Evolutionary conservation across 352 stramenopile species (phyloP).

Genomic region (Globisporangium solare): DNA sequence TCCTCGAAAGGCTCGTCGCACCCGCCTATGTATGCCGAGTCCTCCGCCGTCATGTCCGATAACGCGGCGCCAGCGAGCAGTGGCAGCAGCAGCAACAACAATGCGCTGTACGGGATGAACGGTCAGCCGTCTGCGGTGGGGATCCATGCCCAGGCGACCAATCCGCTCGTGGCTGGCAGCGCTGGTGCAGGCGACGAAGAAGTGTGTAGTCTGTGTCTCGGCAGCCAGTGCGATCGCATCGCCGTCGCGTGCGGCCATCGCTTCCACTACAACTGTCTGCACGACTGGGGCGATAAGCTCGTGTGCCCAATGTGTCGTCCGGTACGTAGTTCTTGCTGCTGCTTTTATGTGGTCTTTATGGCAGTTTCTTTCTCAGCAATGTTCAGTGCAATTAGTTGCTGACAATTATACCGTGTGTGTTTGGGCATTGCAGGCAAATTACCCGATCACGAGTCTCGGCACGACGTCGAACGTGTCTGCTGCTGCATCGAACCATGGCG

Average conservation of each 20-base stretch:
- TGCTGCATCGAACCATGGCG: background rate
- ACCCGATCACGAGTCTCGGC: conserved; percentile 15
- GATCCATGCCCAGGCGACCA: background rate
- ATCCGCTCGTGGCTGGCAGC: background rate
- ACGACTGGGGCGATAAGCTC: conserved; percentile 59
- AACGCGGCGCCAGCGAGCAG: background rate
- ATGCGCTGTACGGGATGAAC: conserved; percentile 5
- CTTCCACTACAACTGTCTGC: conserved; percentile 60
- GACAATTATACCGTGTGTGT: conserved; percentile 4
- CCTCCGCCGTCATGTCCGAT: conserved; percentile 3
- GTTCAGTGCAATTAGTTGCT: conserved; percentile 2
- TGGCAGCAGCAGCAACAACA: background rate
- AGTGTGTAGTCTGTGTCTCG: conserved; percentile 40
- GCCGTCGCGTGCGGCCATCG: conserved; percentile 57
- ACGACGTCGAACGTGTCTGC: background rate
- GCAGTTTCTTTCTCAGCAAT: conserved; percentile 2
- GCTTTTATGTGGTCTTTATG: conserved; percentile 6
- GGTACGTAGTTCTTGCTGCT: conserved; percentile 20
- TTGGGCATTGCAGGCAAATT: conserved; percentile 6
- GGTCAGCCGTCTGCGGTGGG: background rate
- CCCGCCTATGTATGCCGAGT: conserved; percentile 9
- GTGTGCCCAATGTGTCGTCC: conserved; percentile 43
- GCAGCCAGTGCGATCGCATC: conserved; percentile 43
- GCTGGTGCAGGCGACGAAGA: conserved; percentile 12
- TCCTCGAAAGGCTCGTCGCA: background rate